Percentiles rank a stretch among this genome's conserved stretches.
Conservation (phyloP, 169 alveolate genomes). For the Theileria parva region DNA sequence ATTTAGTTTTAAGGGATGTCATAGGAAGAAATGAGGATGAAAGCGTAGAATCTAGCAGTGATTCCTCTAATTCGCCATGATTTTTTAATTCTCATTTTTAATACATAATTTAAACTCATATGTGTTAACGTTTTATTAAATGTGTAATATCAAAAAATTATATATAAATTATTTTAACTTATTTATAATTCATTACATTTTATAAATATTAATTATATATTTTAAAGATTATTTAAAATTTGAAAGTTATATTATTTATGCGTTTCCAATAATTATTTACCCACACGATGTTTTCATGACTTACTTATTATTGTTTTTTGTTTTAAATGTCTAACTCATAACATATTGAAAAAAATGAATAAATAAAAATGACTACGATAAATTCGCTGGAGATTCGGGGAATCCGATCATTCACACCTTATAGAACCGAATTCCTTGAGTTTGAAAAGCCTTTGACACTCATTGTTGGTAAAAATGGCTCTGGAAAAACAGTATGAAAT, state of each 20-base stretch:
- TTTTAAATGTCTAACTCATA: background rate
- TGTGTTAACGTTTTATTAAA: background rate
- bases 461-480: conserved; percentile 97
- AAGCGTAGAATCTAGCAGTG: conserved; percentile 1
- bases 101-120: background rate
- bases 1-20: conserved; percentile 25
- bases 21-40: conserved; percentile 15
- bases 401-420: conserved; percentile 92
- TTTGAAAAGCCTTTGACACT: conserved; percentile 95
- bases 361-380: conserved; percentile 86
- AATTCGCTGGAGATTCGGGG: conserved; percentile 95
- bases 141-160: background rate
- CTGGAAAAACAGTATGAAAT: conserved; percentile 92
- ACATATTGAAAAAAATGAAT: background rate
- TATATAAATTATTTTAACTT: too few species aligned
- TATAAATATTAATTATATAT: too few species aligned
- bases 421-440: conserved; percentile 86
- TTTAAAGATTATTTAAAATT: too few species aligned
- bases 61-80: background rate
- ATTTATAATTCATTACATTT: too few species aligned
- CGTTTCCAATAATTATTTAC: background rate
- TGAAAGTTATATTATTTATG: too few species aligned
- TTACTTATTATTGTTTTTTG: background rate
- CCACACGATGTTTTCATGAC: background rate
- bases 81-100: background rate